These are phyloP conservation scores for Dryadomyces quercus-mongolicae DNA, from an alignment of 2,329 filamentous ascomycete genomes.

Conservation along the genomic window DNA sequence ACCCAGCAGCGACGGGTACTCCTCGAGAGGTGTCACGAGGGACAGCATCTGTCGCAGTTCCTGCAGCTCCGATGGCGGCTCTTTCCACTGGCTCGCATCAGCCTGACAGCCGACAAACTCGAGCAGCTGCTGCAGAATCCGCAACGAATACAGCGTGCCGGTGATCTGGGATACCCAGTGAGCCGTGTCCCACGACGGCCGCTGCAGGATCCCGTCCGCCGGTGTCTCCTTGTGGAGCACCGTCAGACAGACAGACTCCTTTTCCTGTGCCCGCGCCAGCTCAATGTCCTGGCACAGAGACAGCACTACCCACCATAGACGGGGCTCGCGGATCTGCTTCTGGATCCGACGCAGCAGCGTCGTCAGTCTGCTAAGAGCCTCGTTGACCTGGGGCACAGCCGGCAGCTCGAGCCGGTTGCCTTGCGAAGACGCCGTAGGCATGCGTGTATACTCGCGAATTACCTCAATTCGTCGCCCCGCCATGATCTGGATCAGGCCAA, in stretches of 20 bases:
- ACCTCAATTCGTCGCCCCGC: constrained; percentile 4
- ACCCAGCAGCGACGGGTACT: constrained; percentile 8
- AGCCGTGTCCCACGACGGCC: constrained; percentile 41
- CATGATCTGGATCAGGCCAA: constrained; percentile 19
- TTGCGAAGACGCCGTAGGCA: constrained; percentile 17
- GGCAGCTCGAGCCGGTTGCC: constrained; percentile 21
- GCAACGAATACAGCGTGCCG: constrained; percentile 48
- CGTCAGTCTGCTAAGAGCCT: constrained; percentile 15
- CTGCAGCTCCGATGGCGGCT: background rate
- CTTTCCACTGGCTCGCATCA: background rate
- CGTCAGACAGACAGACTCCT: constrained; percentile 18
- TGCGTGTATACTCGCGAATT: constrained; percentile 26
- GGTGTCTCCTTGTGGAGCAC: constrained; percentile 17
- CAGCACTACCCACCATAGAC: constrained; percentile 22
- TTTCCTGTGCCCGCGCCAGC: constrained; percentile 19
- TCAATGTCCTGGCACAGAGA: constrained; percentile 24
- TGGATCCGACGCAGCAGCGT: constrained; percentile 15
- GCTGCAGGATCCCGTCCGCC: constrained; percentile 17
- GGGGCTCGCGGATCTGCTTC: constrained; percentile 4
- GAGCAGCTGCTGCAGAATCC: constrained; percentile 39
- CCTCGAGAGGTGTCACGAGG: constrained; percentile 2
- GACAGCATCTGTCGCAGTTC: constrained; percentile 3
- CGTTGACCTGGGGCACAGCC: constrained; percentile 9
- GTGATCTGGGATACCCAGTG: constrained; percentile 52
- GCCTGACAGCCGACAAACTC: constrained; percentile 16